A percentile compares a stretch with the other conserved stretches of the same genome.
Evolutionary conservation across 2,329 filamentous ascomycete genomes (phyloP).

Genomic region (Fusarium stilboides): DNA sequence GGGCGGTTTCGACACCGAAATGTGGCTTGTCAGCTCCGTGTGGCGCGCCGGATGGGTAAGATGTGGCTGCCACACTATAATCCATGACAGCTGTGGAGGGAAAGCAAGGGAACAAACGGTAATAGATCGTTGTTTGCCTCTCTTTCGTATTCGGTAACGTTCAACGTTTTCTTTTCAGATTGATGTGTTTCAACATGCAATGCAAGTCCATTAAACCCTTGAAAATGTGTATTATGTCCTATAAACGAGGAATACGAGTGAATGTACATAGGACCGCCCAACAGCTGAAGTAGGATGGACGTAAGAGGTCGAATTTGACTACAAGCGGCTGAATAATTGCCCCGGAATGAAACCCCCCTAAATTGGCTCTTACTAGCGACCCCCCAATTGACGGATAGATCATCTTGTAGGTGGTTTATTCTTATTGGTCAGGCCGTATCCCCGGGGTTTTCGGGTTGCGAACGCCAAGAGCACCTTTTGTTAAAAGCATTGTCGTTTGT

Average conservation of each 20-base stretch:
- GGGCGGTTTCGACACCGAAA: conserved; percentile 4
- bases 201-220: not conserved
- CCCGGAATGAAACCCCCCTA: conserved; percentile 7
- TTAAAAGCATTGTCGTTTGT: conserved; percentile 6
- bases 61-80: conserved; percentile 14
- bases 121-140: not conserved
- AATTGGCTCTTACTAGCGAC: not conserved
- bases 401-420: conserved; percentile 24
- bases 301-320: conserved; percentile 19
- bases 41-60: conserved; percentile 9
- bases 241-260: conserved; percentile 16
- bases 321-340: conserved; percentile 20
- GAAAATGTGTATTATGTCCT: not conserved
- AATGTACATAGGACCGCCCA: conserved; percentile 1
- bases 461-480: conserved; percentile 26
- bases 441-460: conserved; percentile 30
- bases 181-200: not conserved
- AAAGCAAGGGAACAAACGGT: not conserved
- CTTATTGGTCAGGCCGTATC: conserved; percentile 38
- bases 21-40: conserved; percentile 24
- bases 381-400: not conserved
- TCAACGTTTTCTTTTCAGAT: not conserved
- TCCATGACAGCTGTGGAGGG: not conserved
- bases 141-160: conserved; percentile 1
- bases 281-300: conserved; percentile 6